Percentiles rank a stretch among this genome's conserved stretches.
Conservation (phyloP, 2,329 filamentous ascomycete species). For the Penicillium thymicola region DNA sequence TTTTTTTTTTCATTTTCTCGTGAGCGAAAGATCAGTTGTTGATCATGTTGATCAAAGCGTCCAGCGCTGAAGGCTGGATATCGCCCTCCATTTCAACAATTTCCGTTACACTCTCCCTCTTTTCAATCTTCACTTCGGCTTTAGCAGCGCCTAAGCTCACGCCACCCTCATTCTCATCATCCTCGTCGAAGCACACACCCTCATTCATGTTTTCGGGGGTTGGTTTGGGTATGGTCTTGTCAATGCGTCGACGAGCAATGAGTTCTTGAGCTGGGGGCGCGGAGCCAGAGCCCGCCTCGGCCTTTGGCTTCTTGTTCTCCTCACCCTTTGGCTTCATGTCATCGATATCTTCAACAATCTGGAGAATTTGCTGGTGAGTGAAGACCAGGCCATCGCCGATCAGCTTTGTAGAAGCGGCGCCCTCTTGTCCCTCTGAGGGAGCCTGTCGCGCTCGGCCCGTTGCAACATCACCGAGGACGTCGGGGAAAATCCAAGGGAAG, state of each 20-base stretch:
- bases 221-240: no score
- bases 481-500: conserved; percentile 88
- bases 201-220: not conserved
- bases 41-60: conserved; percentile 18
- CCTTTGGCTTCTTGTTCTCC: not conserved
- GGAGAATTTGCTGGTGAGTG: not conserved
- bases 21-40: not conserved
- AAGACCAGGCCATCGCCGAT: not conserved
- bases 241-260: not conserved
- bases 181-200: not conserved
- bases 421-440: not conserved
- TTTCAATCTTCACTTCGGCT: not conserved
- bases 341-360: not conserved
- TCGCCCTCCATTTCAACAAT: conserved; percentile 25
- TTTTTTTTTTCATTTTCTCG: not conserved
- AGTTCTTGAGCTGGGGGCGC: not conserved
- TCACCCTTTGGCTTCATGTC: not conserved
- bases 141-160: not conserved
- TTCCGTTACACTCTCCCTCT: not conserved
- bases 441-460: conserved; percentile 36
- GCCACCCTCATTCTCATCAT: not conserved
- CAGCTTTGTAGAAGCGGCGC: not conserved
- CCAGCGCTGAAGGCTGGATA: conserved; percentile 26
- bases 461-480: conserved; percentile 68
- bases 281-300: not conserved